Evolutionary conservation across 192 early-diverging fungal species (phyloP).

Genomic region (Rhizoclosmatium globosum): DNA sequence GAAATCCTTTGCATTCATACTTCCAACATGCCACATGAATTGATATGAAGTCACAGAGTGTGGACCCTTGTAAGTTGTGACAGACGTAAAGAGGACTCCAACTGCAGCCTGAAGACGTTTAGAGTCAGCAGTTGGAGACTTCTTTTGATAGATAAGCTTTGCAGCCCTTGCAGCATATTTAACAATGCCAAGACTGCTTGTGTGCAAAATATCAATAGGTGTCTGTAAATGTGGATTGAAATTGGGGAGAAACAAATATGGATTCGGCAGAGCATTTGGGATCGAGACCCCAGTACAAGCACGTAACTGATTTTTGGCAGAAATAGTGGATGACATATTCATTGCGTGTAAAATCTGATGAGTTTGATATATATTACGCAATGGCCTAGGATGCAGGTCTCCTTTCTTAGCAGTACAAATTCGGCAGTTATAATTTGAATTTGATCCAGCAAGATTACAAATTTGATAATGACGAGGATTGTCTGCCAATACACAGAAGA

Average conservation of each 20-base stretch:
- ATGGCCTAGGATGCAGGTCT: background rate
- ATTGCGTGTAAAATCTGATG: background rate
- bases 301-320: background rate
- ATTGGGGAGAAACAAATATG: background rate
- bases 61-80: background rate
- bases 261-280: background rate
- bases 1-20: slow-evolving; percentile 7
- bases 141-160: background rate
- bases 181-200: slow-evolving; percentile 4
- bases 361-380: background rate
- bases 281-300: background rate
- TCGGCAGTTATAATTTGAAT: background rate
- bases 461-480: slow-evolving; percentile 11
- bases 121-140: background rate
- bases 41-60: background rate
- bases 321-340: background rate
- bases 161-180: background rate
- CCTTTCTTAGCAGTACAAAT: background rate
- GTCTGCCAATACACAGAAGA: background rate
- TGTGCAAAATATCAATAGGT: slow-evolving; percentile 6
- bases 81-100: background rate
- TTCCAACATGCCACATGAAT: background rate
- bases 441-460: background rate
- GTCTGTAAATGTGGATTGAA: slow-evolving; percentile 12
- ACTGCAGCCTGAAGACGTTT: background rate